phyloP scores from a whole-genome alignment of 2,329 filamentous ascomycete species.

The Cercospora berteroae region DNA sequence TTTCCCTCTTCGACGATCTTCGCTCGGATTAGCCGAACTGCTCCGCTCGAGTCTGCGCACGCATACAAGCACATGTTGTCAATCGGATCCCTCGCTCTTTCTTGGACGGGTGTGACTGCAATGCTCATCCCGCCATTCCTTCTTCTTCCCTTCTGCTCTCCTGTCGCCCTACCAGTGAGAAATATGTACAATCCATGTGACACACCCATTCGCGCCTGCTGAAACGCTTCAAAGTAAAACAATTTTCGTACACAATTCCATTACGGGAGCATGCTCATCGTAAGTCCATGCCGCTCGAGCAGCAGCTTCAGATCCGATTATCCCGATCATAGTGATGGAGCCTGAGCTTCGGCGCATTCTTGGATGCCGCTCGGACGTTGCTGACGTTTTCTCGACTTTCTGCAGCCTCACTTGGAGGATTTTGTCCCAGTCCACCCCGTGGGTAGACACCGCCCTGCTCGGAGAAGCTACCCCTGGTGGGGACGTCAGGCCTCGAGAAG shows the following conservation, averaged over 20 bases:
- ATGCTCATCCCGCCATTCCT: not conserved
- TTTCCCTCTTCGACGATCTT: not conserved
- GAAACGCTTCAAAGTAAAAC: not conserved
- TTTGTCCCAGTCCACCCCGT: conserved; percentile 15
- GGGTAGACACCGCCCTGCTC: conserved; percentile 9
- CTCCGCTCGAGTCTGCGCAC: not conserved
- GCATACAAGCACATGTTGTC: not conserved
- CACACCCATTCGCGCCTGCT: not conserved
- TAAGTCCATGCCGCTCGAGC: not conserved
- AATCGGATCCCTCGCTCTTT: not conserved
- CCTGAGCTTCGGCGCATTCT: not conserved
- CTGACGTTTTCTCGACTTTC: conserved; percentile 18
- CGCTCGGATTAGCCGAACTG: not conserved
- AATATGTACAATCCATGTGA: not conserved
- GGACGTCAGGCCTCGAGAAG: conserved; percentile 20
- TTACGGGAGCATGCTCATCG: not conserved
- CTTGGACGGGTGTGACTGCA: not conserved
- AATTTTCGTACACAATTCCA: not conserved
- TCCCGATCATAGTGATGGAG: not conserved
- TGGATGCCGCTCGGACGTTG: not conserved
- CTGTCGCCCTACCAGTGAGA: not conserved
- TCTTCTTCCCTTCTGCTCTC: not conserved
- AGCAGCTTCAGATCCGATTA: not conserved
- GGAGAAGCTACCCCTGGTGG: conserved; percentile 15
- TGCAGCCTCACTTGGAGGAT: conserved; percentile 24